Conservation (phyloP, 2,329 filamentous ascomycete species). For the Lasiodiplodia theobromae region DNA sequence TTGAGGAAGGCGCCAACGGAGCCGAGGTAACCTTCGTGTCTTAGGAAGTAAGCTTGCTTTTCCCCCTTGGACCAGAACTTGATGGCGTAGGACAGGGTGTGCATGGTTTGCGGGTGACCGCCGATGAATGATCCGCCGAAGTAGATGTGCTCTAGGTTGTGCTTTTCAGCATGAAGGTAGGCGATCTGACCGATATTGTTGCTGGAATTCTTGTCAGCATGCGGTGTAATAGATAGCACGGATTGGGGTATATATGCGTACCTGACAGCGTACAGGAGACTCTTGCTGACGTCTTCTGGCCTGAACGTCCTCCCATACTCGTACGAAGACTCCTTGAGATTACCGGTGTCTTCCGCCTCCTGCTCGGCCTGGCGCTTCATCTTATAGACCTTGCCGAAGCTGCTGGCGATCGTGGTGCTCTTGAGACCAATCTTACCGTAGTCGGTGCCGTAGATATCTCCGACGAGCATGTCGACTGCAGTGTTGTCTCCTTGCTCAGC, state of each 20-base stretch:
- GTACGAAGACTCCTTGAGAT: constrained; percentile 47
- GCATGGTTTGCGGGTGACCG: constrained; percentile 96
- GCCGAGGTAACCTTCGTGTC: constrained; percentile 95
- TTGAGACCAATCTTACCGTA: constrained; percentile 97
- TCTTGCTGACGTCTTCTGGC: constrained; percentile 85
- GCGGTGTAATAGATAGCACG: background rate
- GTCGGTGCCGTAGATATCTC: constrained; percentile 95
- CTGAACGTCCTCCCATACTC: constrained; percentile 66
- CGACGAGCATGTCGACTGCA: constrained; percentile 94
- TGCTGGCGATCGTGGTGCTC: constrained; percentile 92
- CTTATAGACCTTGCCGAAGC: constrained; percentile 95
- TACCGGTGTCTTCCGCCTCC: constrained; percentile 74
- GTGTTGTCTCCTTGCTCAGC: constrained; percentile 91
- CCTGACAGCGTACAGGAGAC: constrained; percentile 88
- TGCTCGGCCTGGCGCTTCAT: constrained; percentile 86
- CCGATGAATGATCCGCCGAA: constrained; percentile 98
- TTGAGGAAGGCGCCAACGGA: constrained; percentile 94
- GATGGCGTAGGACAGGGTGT: constrained; percentile 95
- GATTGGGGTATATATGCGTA: constrained; percentile 38
- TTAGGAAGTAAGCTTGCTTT: constrained; percentile 94
- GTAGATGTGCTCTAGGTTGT: constrained; percentile 90
- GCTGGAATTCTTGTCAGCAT: constrained; percentile 53
- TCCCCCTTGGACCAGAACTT: constrained; percentile 95
- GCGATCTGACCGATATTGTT: constrained; percentile 99
- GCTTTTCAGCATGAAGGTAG: constrained; percentile 95